A percentile compares a stretch with the other conserved stretches of the same genome.
phyloP scores from a whole-genome alignment of 2,329 filamentous ascomycete species.

The Pseudocercospora fuligena region DNA sequence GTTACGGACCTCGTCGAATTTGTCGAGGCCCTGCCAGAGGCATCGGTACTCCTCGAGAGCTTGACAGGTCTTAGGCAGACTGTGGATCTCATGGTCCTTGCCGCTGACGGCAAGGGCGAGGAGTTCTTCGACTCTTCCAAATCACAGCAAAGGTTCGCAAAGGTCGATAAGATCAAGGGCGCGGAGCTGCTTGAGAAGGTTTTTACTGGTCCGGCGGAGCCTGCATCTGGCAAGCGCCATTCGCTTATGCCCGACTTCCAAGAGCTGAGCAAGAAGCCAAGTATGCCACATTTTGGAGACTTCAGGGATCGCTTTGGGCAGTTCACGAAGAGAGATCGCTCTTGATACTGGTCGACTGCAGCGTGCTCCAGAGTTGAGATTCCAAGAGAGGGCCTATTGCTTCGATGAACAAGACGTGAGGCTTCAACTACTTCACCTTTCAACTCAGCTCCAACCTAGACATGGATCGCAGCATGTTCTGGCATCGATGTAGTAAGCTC shows the following conservation, averaged over 20 bases:
- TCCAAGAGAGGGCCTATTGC: too few species aligned
- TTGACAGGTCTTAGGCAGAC: constrained; percentile 94
- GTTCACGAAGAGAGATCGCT: constrained; percentile 32
- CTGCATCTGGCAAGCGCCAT: constrained; percentile 24
- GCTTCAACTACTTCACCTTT: too few species aligned
- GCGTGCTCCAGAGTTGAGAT: background rate
- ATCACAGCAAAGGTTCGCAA: constrained; percentile 89
- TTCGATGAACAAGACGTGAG: too few species aligned
- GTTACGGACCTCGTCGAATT: constrained; percentile 84
- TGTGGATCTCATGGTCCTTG: constrained; percentile 76
- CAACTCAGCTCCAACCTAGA: too few species aligned
- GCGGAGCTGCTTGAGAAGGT: constrained; percentile 88
- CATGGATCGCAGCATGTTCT: background rate
- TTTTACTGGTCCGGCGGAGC: constrained; percentile 18
- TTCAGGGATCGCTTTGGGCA: constrained; percentile 32
- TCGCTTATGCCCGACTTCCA: constrained; percentile 29
- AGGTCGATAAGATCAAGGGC: constrained; percentile 89
- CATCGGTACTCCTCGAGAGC: constrained; percentile 85
- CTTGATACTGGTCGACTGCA: background rate
- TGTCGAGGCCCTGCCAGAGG: constrained; percentile 77
- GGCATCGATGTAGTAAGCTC: background rate
- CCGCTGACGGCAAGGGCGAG: constrained; percentile 74
- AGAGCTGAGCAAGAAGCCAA: constrained; percentile 33
- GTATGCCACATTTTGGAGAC: constrained; percentile 32
- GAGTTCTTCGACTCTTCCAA: constrained; percentile 94